Base-by-base conservation (phyloP, 164 flowering plant species). In the Tetrastigma voinierianum region DNA sequence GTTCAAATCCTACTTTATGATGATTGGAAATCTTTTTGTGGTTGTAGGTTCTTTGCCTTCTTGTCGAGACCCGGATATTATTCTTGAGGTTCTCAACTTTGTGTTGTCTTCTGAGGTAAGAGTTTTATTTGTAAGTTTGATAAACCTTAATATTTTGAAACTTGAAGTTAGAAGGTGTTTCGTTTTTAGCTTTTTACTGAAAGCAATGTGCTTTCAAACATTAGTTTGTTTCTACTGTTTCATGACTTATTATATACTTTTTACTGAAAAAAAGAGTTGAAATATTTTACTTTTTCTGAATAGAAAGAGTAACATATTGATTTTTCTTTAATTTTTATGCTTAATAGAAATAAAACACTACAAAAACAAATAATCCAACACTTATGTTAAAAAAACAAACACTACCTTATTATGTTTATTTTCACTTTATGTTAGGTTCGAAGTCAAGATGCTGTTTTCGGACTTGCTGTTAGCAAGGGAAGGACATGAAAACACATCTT, bases 401-500 rank as follows among this genome's bases (percentile, higher is more conserved):
- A n/a, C n/a, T n/a, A n/a, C n/a, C n/a, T n/a, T n/a, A 32, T 7
- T 32, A 32, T 32, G 40, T 7, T 32, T 32, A 32, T 14, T 54
- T 19, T 53, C 52, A 51, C n/a, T 74, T 61, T 1, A 16, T 77
- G 1, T n/a, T 53, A 95, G 99, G 98, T 95, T 45, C 94, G 98
- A 58, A 92, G 81, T 71, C 99, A 95, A 79, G 99, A 95, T 86
- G 91, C 81, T 57, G 78, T 89, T 25, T 72, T 67, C 70, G 99
- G 98, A 67, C 90, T 95, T 21, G 73, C 83, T 70, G 97, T 95
- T 67, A 77, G 88, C 65, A n/a, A 62, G 63, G 53, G 88, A 87
- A 66, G 97, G 93, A 51, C 91, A 91, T 52, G 99, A 90, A 78
- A n/a, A n/a, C n/a, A 78, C 74, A 56, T 95, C 99, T 32, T 92